Evolutionary conservation across 225 moss, liverwort and hornwort genomes (phyloP), one percentile per base, ranked within the genome.

Genomic region (Polytrichum formosum): DNA sequence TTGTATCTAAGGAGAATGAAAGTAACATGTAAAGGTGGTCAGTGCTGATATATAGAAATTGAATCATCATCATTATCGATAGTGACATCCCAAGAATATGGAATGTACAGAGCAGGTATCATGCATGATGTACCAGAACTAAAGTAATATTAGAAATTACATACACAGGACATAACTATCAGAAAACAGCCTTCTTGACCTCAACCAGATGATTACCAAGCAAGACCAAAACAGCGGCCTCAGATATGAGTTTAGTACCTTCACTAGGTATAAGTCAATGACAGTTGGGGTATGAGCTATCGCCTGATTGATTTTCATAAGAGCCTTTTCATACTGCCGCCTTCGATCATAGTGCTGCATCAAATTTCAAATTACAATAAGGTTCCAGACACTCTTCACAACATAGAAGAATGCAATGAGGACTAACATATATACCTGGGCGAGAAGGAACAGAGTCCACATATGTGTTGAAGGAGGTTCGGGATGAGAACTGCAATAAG

Each of bases 371-470:
- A 66, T 73, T 21, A 60, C 37, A n/a, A 19, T 10, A 29, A 71
- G n/a, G 37, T 62, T 46, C 60, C 7, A 76, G 62, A 68, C 53
- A 25, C 13, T 71, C 73, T 26, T 67, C 66, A 37, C 10, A 0
- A 0, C 2, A 0, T 37, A 37, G 37, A 37, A 37, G 37, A 35
- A 35, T 9, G 37, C 37, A 10, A 13, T 37, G 37, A 37, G 37
- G 37, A 37, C 37, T 37, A 37, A 10, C 2, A 10, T 58, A 54
- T 60, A 70, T 74, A 90, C 90, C 90, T 90, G 97, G 29, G 97
- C 91, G 62, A 98, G 88, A 59, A 98, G 94, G 69, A 87, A 87
- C 28, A 98, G 90, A 61, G 92, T 90, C 97, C 97, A 98, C 97
- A 98, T 80, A 67, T 87, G 82, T 63, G 94, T 94, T 71, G 94